phyloP scores from a whole-genome alignment of 2,329 filamentous ascomycete species.

The Xylariaceae sp. region DNA sequence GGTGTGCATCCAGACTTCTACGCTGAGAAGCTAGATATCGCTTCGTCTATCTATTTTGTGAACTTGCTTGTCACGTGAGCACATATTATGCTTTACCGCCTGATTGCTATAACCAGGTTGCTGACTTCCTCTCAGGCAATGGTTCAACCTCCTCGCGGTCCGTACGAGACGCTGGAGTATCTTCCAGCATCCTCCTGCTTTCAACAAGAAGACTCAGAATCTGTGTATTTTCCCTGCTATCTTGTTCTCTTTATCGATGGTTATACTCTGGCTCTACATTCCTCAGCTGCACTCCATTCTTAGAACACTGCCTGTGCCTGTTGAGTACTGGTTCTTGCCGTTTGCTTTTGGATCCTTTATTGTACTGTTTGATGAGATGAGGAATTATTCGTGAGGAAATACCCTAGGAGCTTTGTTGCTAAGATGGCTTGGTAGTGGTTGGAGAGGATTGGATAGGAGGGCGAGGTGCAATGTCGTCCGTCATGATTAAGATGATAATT shows the following conservation, averaged over 20 bases:
- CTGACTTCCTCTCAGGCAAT: conserved; percentile 48
- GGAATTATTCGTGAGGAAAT: conserved; percentile 63
- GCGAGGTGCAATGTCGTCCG: too few species aligned
- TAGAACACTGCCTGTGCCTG: conserved; percentile 61
- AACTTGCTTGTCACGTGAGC: conserved; percentile 73
- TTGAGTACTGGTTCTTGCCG: conserved; percentile 59
- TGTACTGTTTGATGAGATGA: conserved; percentile 62
- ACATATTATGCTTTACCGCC: background rate
- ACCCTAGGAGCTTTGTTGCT: conserved; percentile 55
- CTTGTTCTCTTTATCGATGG: conserved; percentile 65
- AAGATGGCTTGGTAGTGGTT: conserved; percentile 58
- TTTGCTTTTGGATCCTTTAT: conserved; percentile 66
- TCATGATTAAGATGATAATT: too few species aligned
- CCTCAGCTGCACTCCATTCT: conserved; percentile 61
- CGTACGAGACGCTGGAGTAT: conserved; percentile 64
- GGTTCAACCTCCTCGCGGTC: conserved; percentile 71
- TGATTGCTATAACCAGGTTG: background rate
- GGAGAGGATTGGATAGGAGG: too few species aligned
- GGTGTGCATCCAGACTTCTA: conserved; percentile 54
- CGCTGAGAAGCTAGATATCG: conserved; percentile 56
- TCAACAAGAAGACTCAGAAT: conserved; percentile 65
- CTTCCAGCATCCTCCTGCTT: conserved; percentile 68
- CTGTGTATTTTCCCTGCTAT: conserved; percentile 69
- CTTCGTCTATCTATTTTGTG: conserved; percentile 75
- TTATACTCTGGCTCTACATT: conserved; percentile 69